Base-by-base conservation (phyloP, 2,329 filamentous ascomycete genomes). In the Fusarium xyrophilum region DNA sequence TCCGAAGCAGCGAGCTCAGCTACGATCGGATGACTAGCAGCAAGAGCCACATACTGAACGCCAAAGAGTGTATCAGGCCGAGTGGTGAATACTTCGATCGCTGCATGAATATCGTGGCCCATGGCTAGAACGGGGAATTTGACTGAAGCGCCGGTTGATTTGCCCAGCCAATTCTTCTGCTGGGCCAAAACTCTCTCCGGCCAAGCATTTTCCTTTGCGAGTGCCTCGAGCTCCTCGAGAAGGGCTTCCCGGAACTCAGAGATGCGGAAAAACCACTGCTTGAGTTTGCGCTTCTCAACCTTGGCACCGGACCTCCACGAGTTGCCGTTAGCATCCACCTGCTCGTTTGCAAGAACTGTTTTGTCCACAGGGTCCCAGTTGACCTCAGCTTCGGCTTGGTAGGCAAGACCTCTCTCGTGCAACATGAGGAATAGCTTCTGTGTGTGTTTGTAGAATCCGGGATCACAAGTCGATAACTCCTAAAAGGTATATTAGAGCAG, bases 311-410 rank as follows among this genome's bases (percentile, higher is more conserved):
- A 96, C 59, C 93, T 87, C 93, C 93, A 97, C 4, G 93, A 97
- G 72, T 84, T 88, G 33, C 93, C 93, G 74, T 93, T 90, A 51
- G 91, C 85, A 76, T 96, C 92, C n/a, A 97, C 93, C 79, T 97
- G 93, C 79, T 97, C 93, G 76, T 97, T 97, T 14, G 93, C 93
- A 62, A 97, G 83, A 19, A 97, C 93, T 0, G 93, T 97, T 76
- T 91, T 90, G 76, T 97, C 93, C 30, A 97, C 86, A 3, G 93
- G 93, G 71, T 97, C 93, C 81, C 92, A 97, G 79, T 97, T 97
- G 72, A 97, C 93, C 66, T 93, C 81, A 23, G 93, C 92, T 72
- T 96, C 90, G 35, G 88, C 89, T 76, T 93, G 93, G 77, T 96
- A 96, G 54, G 93, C 93, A 21, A 97, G 83, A 2, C 91, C 91